Conservation (phyloP, 83 land plant genomes). For the Picea engelmannii region DNA sequence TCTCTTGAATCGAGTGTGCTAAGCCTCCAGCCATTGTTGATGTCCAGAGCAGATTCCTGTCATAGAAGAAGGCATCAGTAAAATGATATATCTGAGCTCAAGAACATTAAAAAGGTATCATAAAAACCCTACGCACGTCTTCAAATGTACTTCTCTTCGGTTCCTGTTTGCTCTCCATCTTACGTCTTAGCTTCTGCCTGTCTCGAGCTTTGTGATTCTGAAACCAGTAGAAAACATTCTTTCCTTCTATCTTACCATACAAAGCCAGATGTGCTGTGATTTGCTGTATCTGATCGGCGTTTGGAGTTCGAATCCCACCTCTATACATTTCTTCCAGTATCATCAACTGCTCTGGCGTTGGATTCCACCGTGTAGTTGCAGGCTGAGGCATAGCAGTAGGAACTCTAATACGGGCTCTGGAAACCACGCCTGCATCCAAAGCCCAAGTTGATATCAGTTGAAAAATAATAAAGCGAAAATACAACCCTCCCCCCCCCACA, state of each 20-base stretch:
- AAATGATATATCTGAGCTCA: background rate
- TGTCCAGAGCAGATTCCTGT: background rate
- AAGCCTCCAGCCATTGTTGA: background rate
- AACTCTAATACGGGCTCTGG: background rate
- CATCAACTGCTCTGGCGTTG: conserved; percentile 24
- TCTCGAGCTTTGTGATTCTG: conserved; percentile 40
- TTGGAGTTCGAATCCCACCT: conserved; percentile 24
- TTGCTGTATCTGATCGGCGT: conserved; percentile 26
- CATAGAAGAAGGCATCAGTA: background rate
- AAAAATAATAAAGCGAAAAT: background rate
- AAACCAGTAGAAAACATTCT: conserved; percentile 41
- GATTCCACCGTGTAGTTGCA: conserved; percentile 26
- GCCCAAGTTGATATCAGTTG: background rate
- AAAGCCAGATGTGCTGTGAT: conserved; percentile 21
- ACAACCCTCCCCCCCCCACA: too few relatives aligned
- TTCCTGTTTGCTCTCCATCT: conserved; percentile 11
- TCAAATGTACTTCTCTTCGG: background rate
- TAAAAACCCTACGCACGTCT: background rate
- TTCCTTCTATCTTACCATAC: conserved; percentile 33
- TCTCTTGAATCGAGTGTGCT: background rate
- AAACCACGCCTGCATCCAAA: background rate
- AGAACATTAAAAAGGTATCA: background rate
- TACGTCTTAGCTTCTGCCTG: conserved; percentile 23
- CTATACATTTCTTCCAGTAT: conserved; percentile 27
- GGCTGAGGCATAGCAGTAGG: background rate